Conservation (phyloP, 1,139 yeast species). For the Debaryomyces nepalensis region DNA sequence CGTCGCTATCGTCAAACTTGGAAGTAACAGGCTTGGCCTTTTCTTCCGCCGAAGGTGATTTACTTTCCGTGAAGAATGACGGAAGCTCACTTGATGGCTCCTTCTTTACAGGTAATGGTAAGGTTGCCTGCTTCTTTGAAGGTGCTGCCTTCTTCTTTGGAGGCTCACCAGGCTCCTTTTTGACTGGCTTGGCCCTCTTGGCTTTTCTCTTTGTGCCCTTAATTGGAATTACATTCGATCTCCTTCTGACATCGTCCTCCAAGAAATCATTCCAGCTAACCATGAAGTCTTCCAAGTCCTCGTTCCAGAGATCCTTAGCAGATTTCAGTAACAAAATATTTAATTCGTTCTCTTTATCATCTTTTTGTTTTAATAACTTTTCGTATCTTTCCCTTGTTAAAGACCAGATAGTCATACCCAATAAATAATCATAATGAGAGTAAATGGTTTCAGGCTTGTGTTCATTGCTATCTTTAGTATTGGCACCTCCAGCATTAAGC, state of each 20-base stretch:
- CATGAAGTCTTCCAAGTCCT: slow-evolving; percentile 76
- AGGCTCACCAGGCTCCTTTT: slow-evolving; percentile 21
- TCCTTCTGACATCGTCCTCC: slow-evolving; percentile 36
- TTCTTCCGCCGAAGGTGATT: slow-evolving; percentile 3
- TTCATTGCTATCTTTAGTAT: slow-evolving; percentile 30
- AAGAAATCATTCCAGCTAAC: slow-evolving; percentile 68
- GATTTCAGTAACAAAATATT: slow-evolving; percentile 65
- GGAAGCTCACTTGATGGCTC: slow-evolving; percentile 13
- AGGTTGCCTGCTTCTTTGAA: slow-evolving; percentile 14
- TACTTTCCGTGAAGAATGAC: slow-evolving; percentile 7
- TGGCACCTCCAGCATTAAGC: slow-evolving; percentile 37
- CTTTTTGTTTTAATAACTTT: slow-evolving; percentile 71
- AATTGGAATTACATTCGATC: slow-evolving; percentile 35
- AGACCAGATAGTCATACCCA: slow-evolving; percentile 94
- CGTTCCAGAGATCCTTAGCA: slow-evolving; percentile 88
- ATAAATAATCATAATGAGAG: slow-evolving; percentile 71
- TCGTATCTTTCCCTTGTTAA: slow-evolving; percentile 89
- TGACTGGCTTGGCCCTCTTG: slow-evolving; percentile 22
- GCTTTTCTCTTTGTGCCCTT: slow-evolving; percentile 36
- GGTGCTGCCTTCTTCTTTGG: slow-evolving; percentile 19
- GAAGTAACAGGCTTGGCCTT: slow-evolving; percentile 16
- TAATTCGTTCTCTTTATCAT: slow-evolving; percentile 73
- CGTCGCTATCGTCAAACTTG: slow-evolving; percentile 36
- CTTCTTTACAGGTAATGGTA: slow-evolving; percentile 10
- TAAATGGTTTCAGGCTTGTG: slow-evolving; percentile 49